Percentiles rank a stretch among this genome's conserved stretches.
Evolutionary conservation across 371 early-diverging fungal species (phyloP).

Genomic region (Zopfochytrium polystomum): DNA sequence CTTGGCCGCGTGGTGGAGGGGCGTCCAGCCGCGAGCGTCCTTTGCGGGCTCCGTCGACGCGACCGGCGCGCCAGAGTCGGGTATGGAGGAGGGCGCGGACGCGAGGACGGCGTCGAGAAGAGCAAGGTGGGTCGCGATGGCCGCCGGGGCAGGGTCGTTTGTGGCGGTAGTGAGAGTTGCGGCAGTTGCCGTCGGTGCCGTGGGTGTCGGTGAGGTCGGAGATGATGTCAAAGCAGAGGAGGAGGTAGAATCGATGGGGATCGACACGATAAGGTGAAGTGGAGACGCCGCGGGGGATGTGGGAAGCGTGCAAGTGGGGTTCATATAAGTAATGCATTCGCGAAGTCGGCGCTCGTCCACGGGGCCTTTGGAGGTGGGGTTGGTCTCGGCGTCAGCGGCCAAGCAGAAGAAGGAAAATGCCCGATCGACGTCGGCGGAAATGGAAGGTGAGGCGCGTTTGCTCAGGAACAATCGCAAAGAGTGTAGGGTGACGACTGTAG

Average conservation of each 20-base stretch:
- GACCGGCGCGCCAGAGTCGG: background rate
- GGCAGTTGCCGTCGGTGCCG: too few relatives aligned
- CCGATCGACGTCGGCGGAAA: constrained; percentile 1
- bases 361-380: constrained; percentile 13
- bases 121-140: constrained; percentile 11
- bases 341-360: background rate
- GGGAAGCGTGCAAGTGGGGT: background rate
- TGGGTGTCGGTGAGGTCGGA: too few relatives aligned
- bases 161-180: constrained; percentile 8
- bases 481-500: background rate
- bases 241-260: background rate
- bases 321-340: background rate
- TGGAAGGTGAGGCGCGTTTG: background rate
- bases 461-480: background rate
- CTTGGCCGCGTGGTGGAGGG: constrained; percentile 20
- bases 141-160: constrained; percentile 13
- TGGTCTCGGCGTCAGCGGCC: constrained; percentile 7
- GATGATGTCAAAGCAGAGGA: too few relatives aligned
- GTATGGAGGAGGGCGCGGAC: background rate
- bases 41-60: constrained; percentile 2
- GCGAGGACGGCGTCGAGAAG: background rate
- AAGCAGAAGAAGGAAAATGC: constrained; percentile 18
- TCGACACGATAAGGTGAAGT: background rate
- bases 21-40: constrained; percentile 18
- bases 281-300: background rate